These are phyloP conservation scores for Colletotrichum neosansevieriae DNA, from an alignment of 2,329 filamentous ascomycete species.

Conservation along the genomic window DNA sequence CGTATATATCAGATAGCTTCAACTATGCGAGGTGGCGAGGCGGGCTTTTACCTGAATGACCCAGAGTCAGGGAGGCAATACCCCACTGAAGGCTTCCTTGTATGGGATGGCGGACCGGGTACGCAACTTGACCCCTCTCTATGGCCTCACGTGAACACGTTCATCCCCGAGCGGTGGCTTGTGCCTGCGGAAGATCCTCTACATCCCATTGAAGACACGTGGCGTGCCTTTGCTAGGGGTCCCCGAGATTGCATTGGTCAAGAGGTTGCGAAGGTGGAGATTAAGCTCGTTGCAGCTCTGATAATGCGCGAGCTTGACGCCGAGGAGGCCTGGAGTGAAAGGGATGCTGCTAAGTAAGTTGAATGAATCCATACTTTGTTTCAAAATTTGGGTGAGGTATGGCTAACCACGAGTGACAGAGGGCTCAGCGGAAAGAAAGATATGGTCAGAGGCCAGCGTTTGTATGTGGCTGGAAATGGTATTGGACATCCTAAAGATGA, in stretches of 20 bases:
- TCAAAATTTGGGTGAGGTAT: neutral
- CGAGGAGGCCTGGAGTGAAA: constrained; percentile 48
- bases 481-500: constrained; percentile 52
- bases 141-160: constrained; percentile 50
- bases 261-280: constrained; percentile 66
- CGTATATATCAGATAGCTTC: constrained; percentile 49
- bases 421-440: constrained; percentile 43
- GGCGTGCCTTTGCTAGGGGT: constrained; percentile 65
- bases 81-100: constrained; percentile 57
- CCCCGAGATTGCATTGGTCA: constrained; percentile 69
- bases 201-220: constrained; percentile 53
- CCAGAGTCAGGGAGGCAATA: constrained; percentile 56
- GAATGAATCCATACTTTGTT: neutral
- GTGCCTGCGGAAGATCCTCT: constrained; percentile 40
- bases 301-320: constrained; percentile 29
- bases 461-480: constrained; percentile 46
- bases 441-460: constrained; percentile 46
- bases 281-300: constrained; percentile 50
- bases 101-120: constrained; percentile 53
- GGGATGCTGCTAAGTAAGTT: constrained; percentile 54
- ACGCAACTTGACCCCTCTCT: constrained; percentile 51
- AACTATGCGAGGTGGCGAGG: constrained; percentile 42
- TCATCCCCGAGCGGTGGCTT: constrained; percentile 51
- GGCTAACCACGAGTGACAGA: neutral
- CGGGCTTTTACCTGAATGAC: constrained; percentile 55